Evolutionary conservation across 345 rosid genomes (phyloP), one percentile per base, ranked within the genome.

Genomic region (Dovyalis caffra): DNA sequence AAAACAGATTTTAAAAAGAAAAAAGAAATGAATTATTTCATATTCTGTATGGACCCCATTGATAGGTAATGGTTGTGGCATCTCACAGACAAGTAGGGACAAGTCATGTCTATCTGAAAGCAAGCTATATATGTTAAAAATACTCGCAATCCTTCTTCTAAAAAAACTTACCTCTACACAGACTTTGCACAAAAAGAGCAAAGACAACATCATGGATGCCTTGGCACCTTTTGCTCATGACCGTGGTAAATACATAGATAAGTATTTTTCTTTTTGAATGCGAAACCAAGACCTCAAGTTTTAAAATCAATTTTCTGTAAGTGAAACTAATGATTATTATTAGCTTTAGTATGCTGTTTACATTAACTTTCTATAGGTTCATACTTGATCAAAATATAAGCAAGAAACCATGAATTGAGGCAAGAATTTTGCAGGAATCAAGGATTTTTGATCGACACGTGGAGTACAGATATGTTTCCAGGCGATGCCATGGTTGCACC

Each of bases 61-160:
- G 45, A 75, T 14, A 47, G 60, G 45, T n/a, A 25, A 38, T 28
- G 74, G 38, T 6, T 35, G 1, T 37, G 70, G 82, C 72, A 66
- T 80, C 79, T 62, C 66, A 34, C 62, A 53, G 77, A 80, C 74
- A 76, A 28, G 70, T 20, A 29, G 73, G 70, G 70, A 32, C 74
- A 32, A 0, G 6, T 8, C 5, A 21, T 35, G 70, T 45, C 65
- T 49, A 14, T 37, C 3, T 43, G 47, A 43, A 10, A 43, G 47
- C 3, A 43, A 43, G 45, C 23, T 40, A n/a, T n/a, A n/a, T n/a
- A n/a, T n/a, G n/a, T n/a, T n/a, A n/a, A 34, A 32, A 26, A 61
- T 25, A 28, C 64, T 38, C 70, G 64, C 34, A 31, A 35, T 66
- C 64, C 20, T 45, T 21, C 31, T 28, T 38, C 40, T 33, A n/a